Base-by-base conservation (phyloP, 352 stramenopile species). In the Phytopythium sindhum region DNA sequence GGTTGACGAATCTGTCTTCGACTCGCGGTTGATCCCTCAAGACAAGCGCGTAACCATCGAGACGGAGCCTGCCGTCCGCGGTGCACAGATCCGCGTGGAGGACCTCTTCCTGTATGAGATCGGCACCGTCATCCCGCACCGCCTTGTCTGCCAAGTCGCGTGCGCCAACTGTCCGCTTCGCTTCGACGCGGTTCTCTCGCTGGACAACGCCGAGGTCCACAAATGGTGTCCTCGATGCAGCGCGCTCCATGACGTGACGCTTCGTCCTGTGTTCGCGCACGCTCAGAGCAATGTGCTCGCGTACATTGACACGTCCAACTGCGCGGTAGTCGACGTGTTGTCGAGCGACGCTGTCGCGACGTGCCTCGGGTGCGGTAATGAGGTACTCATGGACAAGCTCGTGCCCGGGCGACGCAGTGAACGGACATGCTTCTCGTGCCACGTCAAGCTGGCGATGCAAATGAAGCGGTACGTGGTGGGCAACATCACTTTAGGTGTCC, bases 171-270 rank as follows among this genome's bases (percentile, higher is more conserved):
- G 86, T 28, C 86, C 86, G 2, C 73, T 92, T 26, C 80, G 80
- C 54, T 92, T 95, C 63, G 81, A 91, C 45, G 76, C 78, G 0
- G 67, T 61, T 14, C 53, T 95, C 15, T 72, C 67, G 8, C 73
- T 95, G 19, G 67, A 84, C 26, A 63, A 67, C 5, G 42, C 74
- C 0, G 55, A 63, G 24, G 59, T 92, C 6, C 84, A 86, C 26
- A 89, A 91, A 57, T 95, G 86, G 86, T 95, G 86, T 67, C 84
- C 84, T 15, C 72, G 86, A 19, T 95, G 86, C 69, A 93, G 84
- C 57, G 68, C 78, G 26, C 78, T 89, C 47, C 86, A 95, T 45
- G 70, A 85, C 12, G 73, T 92, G 41, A n/a, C 70, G 10, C 72
- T 95, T 59, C 76, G 73, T 7, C 80, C 86, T 6, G 73, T 90